A percentile compares a stretch with the other conserved stretches of the same genome.
Conservation (phyloP, 2,329 filamentous ascomycete genomes). For the Fusarium palustre region DNA sequence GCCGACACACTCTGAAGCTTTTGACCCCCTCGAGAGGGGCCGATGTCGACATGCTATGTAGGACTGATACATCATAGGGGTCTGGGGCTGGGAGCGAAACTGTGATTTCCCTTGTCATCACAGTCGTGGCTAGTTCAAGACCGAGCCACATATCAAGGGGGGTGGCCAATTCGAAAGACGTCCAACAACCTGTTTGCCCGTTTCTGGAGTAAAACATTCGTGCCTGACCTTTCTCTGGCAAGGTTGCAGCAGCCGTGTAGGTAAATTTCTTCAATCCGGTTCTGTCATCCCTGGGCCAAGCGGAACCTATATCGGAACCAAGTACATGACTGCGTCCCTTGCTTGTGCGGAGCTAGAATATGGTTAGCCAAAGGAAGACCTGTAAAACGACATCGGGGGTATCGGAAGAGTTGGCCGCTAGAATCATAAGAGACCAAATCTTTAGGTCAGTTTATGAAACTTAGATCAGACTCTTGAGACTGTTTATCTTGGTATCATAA, state of each 20-base stretch:
- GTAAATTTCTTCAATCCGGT: neutral
- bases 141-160: fast-evolving
- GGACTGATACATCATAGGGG: neutral
- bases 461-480: no score
- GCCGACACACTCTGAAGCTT: neutral
- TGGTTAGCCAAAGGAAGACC: neutral
- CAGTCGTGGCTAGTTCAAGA: fast-evolving
- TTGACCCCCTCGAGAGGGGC: neutral
- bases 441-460: no score
- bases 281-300: fast-evolving
- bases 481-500: no score
- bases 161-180: neutral
- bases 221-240: neutral
- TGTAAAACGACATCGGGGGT: no score
- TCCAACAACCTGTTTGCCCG: neutral
- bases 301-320: fast-evolving
- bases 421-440: no score
- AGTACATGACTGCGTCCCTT: neutral
- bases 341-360: neutral
- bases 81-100: neutral
- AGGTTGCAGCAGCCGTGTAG: neutral
- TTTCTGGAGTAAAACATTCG: conserved; percentile 5
- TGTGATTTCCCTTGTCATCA: neutral
- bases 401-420: no score
- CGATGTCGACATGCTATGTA: neutral